Evolutionary conservation across 2,329 filamentous ascomycete species (phyloP).

Genomic region (Juglanconis oblonga): DNA sequence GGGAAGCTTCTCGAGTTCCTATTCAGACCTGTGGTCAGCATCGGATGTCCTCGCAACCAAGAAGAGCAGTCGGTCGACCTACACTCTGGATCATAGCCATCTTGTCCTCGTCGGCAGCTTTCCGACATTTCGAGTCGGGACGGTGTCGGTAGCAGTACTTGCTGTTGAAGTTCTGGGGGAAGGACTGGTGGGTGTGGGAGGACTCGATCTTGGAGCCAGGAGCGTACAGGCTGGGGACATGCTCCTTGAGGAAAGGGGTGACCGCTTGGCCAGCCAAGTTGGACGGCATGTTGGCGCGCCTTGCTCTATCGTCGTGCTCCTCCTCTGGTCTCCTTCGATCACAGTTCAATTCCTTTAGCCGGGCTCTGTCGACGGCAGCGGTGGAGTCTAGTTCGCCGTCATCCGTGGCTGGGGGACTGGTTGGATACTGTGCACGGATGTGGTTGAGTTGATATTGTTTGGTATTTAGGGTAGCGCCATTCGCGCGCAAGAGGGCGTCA

Average conservation of each 20-base stretch:
- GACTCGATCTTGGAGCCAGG: constrained; percentile 58
- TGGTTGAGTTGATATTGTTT: constrained; percentile 4
- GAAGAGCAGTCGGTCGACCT: constrained; percentile 32
- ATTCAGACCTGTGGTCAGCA: constrained; percentile 24
- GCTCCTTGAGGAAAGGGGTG: constrained; percentile 83
- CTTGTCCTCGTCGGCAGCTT: constrained; percentile 89
- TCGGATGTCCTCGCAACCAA: constrained; percentile 7
- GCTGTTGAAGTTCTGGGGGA: constrained; percentile 53
- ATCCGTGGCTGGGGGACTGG: constrained; percentile 24
- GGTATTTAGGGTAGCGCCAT: constrained; percentile 5
- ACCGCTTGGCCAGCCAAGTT: constrained; percentile 75
- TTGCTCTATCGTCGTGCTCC: constrained; percentile 44
- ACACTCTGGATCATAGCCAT: constrained; percentile 94
- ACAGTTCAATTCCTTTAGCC: constrained; percentile 41
- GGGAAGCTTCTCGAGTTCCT: constrained; percentile 81
- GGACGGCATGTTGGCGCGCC: constrained; percentile 55
- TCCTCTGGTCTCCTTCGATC: constrained; percentile 50
- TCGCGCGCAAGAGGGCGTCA: constrained; percentile 6
- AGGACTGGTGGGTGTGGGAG: constrained; percentile 43
- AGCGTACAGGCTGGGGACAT: constrained; percentile 87
- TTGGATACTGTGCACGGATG: constrained; percentile 12
- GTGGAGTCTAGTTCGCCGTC: constrained; percentile 17
- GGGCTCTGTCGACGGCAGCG: constrained; percentile 4
- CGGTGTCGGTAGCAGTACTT: constrained; percentile 95
- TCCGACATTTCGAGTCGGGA: constrained; percentile 88